A percentile compares a stretch with the other conserved stretches of the same genome.
Evolutionary conservation across 257 asterid species (phyloP).

Genomic region (Lycium barbarum): DNA sequence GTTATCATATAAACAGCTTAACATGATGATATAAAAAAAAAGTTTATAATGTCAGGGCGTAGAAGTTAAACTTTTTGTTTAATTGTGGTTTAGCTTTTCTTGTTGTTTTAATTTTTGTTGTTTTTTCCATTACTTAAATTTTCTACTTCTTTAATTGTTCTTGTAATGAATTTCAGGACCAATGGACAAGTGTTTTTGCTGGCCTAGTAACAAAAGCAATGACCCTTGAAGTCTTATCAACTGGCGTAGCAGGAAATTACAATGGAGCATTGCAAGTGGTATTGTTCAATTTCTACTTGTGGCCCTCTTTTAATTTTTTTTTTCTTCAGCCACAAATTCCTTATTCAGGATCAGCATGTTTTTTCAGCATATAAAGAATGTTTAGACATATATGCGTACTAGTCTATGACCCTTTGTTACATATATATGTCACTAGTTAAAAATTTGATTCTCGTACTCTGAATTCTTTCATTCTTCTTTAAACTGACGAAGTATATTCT

Average conservation of each 20-base stretch:
- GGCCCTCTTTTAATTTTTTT: neutral
- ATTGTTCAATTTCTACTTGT: neutral
- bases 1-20: too few species aligned
- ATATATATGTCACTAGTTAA: too few species aligned
- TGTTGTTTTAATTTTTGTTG: neutral
- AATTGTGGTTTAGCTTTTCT: neutral
- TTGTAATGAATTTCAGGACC: slow-evolving; percentile 56
- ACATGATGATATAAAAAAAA: too few species aligned
- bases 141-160: neutral
- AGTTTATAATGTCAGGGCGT: too few species aligned
- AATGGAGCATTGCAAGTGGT: slow-evolving; percentile 69
- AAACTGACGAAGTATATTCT: neutral
- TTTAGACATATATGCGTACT: neutral
- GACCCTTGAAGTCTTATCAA: slow-evolving; percentile 43
- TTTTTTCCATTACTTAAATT: too few species aligned
- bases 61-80: too few species aligned
- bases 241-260: slow-evolving; percentile 41
- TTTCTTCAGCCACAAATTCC: neutral
- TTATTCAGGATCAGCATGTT: neutral
- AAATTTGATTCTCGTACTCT: neutral
- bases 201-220: slow-evolving; percentile 39
- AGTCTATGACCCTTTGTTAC: too few species aligned
- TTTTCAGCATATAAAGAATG: neutral
- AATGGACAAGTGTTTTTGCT: slow-evolving; percentile 57
- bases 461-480: neutral